phyloP scores from a whole-genome alignment of 768 basidiomycete genomes.

The Hirschioporus abietinus region DNA sequence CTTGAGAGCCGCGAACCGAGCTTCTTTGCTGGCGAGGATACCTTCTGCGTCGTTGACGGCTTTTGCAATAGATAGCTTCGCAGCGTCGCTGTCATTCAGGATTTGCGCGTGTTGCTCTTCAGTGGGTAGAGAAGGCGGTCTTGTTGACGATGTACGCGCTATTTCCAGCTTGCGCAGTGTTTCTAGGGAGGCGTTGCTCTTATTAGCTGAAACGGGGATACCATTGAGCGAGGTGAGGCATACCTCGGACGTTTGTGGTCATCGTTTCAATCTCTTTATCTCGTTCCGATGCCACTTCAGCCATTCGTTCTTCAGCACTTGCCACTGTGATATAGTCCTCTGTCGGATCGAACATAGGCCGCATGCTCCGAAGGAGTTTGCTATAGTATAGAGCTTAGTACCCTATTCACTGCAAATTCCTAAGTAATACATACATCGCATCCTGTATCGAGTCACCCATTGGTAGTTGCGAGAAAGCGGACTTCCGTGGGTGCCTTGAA shows the following conservation, averaged over 20 bases:
- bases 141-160: conserved; percentile 63
- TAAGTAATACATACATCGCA: conserved; percentile 1
- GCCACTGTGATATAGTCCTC: conserved; percentile 76
- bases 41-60: conserved; percentile 71
- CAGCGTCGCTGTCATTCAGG: conserved; percentile 61
- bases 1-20: conserved; percentile 62
- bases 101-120: conserved; percentile 53
- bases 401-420: too few species aligned
- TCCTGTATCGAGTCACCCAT: background rate
- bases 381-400: conserved; percentile 27
- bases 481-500: too few species aligned
- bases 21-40: conserved; percentile 59
- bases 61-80: conserved; percentile 62
- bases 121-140: conserved; percentile 67
- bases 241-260: conserved; percentile 61
- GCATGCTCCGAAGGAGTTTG: conserved; percentile 64
- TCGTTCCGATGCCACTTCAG: conserved; percentile 45
- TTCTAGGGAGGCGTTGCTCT: background rate
- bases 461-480: too few species aligned
- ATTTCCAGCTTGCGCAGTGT: conserved; percentile 53
- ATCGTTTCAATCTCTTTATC: conserved; percentile 68
- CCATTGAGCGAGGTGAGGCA: conserved; percentile 9
- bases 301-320: conserved; percentile 66
- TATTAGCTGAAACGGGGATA: background rate
- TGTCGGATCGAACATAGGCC: conserved; percentile 68